Evolutionary conservation across 371 early-diverging fungal species (phyloP), one percentile per base, ranked within the genome.

Genomic region (Zychaea mexicana): DNA sequence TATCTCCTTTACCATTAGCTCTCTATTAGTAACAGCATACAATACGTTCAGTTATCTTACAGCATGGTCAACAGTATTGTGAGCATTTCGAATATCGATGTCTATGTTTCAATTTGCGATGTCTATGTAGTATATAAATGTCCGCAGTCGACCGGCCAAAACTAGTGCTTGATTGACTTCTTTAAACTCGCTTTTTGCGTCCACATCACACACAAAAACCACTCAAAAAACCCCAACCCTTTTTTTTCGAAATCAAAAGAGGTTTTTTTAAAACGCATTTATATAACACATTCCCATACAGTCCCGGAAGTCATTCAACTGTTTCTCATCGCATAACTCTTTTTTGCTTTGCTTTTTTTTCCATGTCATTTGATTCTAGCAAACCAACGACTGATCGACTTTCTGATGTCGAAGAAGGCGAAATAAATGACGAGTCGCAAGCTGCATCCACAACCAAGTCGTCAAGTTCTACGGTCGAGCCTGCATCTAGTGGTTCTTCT

Each of bases 351-450:
- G 19, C 9, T 59, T 62, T 57, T 59, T 47, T 38, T 63, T 58
- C 13, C n/a, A 42, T 62, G 58, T 67, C 54, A 42, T 32, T 57
- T 28, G 59, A 62, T 45, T 58, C 45, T 53, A 58, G 63, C 49
- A 67, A 67, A 17, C 59, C 17, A 8, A n/a, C 59, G 21, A n/a
- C 62, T 36, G 67, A 71, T 38, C 59, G 42, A 27, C 38, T 38
- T 39, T 58, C 62, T 53, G 71, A 71, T 61, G 61, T 71, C 9
- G 71, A 71, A 71, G 71, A 71, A 58, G 71, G 71, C 33, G 71
- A 71, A 54, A 71, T 71, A 61, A 58, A 61, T 49, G 65, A 69
- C 31, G 69, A 69, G 45, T 36, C 30, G 19, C 13, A 33, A 8
- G 28, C 28, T 26, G 10, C 36, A 15, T 49, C 15, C 32, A 42